Evolutionary conservation across 106 monocot species (phyloP), one percentile per base, ranked within the genome.

Genomic region (Amphibolis antarctica): DNA sequence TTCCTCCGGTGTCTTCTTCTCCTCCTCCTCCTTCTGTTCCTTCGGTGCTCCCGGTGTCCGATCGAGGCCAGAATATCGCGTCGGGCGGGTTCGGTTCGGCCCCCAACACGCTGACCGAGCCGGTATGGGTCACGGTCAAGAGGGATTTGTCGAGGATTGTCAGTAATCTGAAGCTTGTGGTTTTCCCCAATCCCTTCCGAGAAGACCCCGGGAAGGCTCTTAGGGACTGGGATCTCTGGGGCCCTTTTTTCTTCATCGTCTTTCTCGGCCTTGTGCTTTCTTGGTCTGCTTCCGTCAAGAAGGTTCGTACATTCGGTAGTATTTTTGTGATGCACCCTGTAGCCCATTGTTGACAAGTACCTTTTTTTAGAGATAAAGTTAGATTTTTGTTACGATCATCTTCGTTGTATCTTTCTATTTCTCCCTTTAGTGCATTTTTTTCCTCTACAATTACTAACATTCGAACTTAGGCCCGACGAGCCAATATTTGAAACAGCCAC

Each of bases 151-250:
- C 79, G 43, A 74, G 96, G 78, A 86, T 90, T 46, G 86, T 89
- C 28, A 86, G 82, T 63, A 96, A 96, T 67, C 68, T 96, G 80
- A 89, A 84, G 80, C 78, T 96, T 45, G 96, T 96, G 10, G 96
- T 96, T 55, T 90, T 96, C 74, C 96, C 96, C 9, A 89, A 96
- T 60, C 96, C 96, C 1, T 76, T 62, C 53, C 67, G 96, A 5
- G 96, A 86, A 73, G 96, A 96, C 70, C 96, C 89, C 0, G 96
- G 96, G 58, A 96, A 84, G 82, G 96, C 89, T 28, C 76, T 96
- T 21, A 78, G 96, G 71, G 96, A 96, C 80, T 96, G 96, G 96
- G 96, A 96, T 63, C 86, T 96, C 0, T 96, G 96, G 96, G 96
- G 96, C 0, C 96, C 96, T 1, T 96, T 96, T 79, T 89, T 96